Base-by-base conservation (phyloP, 2,329 filamentous ascomycete genomes). In the Sclerotinia minor region DNA sequence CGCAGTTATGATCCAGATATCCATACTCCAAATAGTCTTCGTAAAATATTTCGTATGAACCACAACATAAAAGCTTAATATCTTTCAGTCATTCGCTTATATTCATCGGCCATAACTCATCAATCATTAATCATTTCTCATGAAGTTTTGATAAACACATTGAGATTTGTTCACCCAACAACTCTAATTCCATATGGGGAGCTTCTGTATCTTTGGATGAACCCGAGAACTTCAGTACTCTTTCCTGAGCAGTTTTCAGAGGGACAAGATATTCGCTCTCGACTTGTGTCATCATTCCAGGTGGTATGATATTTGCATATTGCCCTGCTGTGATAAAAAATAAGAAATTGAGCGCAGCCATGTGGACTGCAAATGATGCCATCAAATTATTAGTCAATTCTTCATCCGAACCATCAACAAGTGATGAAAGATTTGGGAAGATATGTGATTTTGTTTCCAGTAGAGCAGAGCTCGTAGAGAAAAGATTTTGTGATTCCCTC, bases 271-370 rank as follows among this genome's bases (percentile, higher is more conserved):
- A 89, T 41, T 87, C 79, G 72, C 87, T 82, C 74, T 85, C 83
- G 29, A 89, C 83, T 0, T 85, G 83, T 11, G 82, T 80, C 0
- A 82, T 81, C 83, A 88, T 86, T 0, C 84, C 85, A 2, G 78
- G 78, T 1, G 87, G 87, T 13, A 86, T 80, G 7, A 87, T 75
- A 55, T 82, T 77, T 66, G 76, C 78, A 75, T 81, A 83, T 47
- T 78, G 76, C 9, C 81, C 79, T 5, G 78, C 78, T 73, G 85
- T 83, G 26, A 88, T 77, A 71, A 88, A 85, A 64, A 85, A 81
- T 9, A 83, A 82, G 75, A 89, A 87, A 72, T 89, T 89, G 68
- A 84, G 83, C 0, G 84, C 84, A 71, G 88, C 85, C 70, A 88
- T 78, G 65, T 88, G 79, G 69, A 88, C 85, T 2, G 83, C 79